phyloP scores from a whole-genome alignment of 441 rosid genomes.

The Cnidoscolus chayamansa region DNA sequence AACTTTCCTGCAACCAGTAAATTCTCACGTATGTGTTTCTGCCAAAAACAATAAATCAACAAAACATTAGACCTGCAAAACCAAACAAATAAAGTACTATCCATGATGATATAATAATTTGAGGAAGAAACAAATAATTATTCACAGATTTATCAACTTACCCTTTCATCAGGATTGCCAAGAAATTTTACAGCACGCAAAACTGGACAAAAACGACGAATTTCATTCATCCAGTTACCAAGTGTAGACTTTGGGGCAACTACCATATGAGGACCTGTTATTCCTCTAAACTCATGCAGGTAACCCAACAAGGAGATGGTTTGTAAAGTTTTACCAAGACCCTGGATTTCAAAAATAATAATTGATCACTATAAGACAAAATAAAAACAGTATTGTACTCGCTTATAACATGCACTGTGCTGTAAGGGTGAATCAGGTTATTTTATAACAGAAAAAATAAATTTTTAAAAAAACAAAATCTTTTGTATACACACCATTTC shows the following conservation, averaged over 20 bases:
- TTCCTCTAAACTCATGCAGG: slow-evolving; percentile 92
- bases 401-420: slow-evolving; percentile 2
- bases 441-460: not conserved
- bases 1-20: slow-evolving; percentile 95
- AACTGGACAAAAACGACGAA: slow-evolving; percentile 91
- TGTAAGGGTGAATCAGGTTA: not conserved
- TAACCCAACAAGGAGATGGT: slow-evolving; percentile 94
- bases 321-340: slow-evolving; percentile 99
- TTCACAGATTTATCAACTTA: slow-evolving; percentile 32
- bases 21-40: slow-evolving; percentile 92
- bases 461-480: not conserved
- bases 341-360: slow-evolving; percentile 44
- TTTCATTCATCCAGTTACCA: slow-evolving; percentile 99
- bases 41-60: slow-evolving; percentile 27
- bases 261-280: slow-evolving; percentile 98
- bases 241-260: slow-evolving; percentile 99
- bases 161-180: slow-evolving; percentile 99
- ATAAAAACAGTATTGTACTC: not conserved
- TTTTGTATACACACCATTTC: slow-evolving; percentile 67
- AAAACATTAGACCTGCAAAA: slow-evolving; percentile 10
- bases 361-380: not conserved
- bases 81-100: not conserved
- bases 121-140: not conserved
- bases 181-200: slow-evolving; percentile 93
- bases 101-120: not conserved